Conservation (phyloP, 176 grass and related monocot genomes). For the Paspalum notatum region DNA sequence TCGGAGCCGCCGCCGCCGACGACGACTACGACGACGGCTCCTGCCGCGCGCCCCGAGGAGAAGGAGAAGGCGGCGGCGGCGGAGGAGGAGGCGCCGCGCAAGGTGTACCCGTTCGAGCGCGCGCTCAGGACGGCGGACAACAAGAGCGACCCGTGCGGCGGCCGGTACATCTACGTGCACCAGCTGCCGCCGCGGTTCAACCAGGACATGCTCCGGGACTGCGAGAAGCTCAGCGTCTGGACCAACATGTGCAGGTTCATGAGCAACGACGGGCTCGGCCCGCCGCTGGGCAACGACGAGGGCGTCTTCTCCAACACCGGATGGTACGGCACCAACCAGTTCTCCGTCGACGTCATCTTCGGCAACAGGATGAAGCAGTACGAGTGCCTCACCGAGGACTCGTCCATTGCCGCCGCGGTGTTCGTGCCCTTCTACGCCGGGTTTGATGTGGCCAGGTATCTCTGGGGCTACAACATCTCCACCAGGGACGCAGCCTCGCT, state of each 20-base stretch:
- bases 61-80: background rate
- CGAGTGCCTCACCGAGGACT: conserved; percentile 87
- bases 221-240: conserved; percentile 80
- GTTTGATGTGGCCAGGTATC: conserved; percentile 80
- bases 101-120: conserved; percentile 69
- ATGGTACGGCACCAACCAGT: conserved; percentile 96
- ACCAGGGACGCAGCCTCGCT: conserved; percentile 78
- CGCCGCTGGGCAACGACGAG: conserved; percentile 69
- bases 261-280: conserved; percentile 83
- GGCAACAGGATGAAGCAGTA: conserved; percentile 97
- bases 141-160: conserved; percentile 81
- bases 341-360: conserved; percentile 91
- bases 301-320: conserved; percentile 89
- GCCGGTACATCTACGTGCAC: conserved; percentile 99
- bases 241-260: conserved; percentile 98
- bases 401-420: conserved; percentile 76
- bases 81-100: conserved; percentile 20
- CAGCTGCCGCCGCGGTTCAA: conserved; percentile 91
- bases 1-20: background rate
- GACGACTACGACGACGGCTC: background rate
- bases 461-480: conserved; percentile 88
- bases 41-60: background rate
- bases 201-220: conserved; percentile 87
- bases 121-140: conserved; percentile 78
- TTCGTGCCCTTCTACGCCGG: conserved; percentile 98